phyloP scores from a whole-genome alignment of 345 rosid genomes.

The Viola odorata region DNA sequence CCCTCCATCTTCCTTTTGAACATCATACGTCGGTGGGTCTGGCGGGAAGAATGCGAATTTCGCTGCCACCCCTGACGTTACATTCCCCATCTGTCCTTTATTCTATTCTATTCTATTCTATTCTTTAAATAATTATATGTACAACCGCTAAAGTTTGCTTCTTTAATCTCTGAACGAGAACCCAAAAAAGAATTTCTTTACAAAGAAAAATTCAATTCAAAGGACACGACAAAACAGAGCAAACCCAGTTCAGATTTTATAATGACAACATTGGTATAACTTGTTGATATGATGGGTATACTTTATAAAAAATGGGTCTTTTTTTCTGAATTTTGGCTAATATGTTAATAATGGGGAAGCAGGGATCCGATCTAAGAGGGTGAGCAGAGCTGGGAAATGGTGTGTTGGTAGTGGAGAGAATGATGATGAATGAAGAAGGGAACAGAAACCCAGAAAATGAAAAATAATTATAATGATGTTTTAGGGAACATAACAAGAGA shows the following conservation, averaged over 20 bases:
- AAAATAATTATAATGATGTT: conserved; percentile 1
- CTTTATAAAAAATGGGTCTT: neutral
- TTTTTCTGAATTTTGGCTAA: neutral
- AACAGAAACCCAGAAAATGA: conserved; percentile 23
- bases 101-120: neutral
- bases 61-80: conserved; percentile 89
- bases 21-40: conserved; percentile 84
- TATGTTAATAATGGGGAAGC: conserved; percentile 10
- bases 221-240: neutral
- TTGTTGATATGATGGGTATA: neutral
- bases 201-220: neutral
- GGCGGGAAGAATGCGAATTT: conserved; percentile 98
- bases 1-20: conserved; percentile 55
- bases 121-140: too few species aligned
- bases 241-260: conserved; percentile 10
- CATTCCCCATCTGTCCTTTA: conserved; percentile 65
- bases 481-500: conserved; percentile 6
- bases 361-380: conserved; percentile 56
- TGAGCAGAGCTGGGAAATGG: conserved; percentile 21
- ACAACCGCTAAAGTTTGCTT: neutral
- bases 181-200: neutral
- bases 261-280: neutral
- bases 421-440: conserved; percentile 4
- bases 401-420: conserved; percentile 7
- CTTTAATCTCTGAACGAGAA: neutral